These are phyloP conservation scores for Dioscorea alata DNA, from an alignment of 106 monocot genomes.

Conservation along the genomic window DNA sequence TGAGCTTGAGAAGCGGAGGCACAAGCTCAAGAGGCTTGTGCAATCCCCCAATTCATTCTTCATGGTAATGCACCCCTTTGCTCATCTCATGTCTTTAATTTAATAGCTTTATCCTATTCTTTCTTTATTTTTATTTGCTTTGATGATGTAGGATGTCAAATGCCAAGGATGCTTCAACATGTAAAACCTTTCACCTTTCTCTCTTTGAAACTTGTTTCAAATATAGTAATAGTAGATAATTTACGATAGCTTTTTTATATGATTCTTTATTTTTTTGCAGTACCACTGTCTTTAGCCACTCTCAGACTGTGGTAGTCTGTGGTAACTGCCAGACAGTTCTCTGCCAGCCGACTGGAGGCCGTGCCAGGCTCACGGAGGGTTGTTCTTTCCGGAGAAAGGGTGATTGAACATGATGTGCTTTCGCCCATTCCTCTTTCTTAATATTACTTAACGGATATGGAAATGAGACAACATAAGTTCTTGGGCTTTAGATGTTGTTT, in stretches of 20 bases:
- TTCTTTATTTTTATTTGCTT: background rate
- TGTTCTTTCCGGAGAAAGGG: conserved; percentile 52
- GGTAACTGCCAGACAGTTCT: conserved; percentile 52
- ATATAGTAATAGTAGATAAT: background rate
- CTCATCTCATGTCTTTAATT: background rate
- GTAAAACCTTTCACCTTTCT: conserved; percentile 14
- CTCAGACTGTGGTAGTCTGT: conserved; percentile 58
- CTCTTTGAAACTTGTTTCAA: background rate
- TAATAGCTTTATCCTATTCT: background rate
- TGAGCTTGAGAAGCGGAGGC: conserved; percentile 54
- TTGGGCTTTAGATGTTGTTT: too few relatives aligned
- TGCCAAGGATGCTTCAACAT: conserved; percentile 72
- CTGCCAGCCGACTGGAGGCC: conserved; percentile 51
- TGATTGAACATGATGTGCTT: conserved; percentile 7
- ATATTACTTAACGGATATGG: too few relatives aligned
- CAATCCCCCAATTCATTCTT: conserved; percentile 63
- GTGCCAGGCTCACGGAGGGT: conserved; percentile 48
- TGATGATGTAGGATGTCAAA: conserved; percentile 45
- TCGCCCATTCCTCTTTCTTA: too few relatives aligned
- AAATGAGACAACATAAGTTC: too few relatives aligned
- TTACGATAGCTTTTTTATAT: background rate
- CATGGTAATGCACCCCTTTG: conserved; percentile 27
- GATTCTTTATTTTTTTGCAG: background rate
- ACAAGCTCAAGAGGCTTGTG: conserved; percentile 63
- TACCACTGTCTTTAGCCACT: conserved; percentile 43